A percentile compares a stretch with the other conserved stretches of the same genome.
Conservation (phyloP, 176 grass and related monocot genomes). For the Thalia dealbata region DNA sequence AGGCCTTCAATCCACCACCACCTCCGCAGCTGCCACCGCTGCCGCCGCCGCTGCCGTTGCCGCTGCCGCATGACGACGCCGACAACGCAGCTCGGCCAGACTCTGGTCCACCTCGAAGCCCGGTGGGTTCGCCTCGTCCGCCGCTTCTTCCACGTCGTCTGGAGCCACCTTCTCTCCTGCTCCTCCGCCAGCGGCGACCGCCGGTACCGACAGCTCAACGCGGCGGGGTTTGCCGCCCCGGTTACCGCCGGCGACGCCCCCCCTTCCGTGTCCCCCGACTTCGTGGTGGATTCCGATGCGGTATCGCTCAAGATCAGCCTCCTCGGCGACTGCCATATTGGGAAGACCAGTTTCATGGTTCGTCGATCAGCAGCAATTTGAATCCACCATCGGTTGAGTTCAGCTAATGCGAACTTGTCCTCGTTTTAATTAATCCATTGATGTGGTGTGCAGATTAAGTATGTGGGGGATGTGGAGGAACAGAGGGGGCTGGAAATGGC, state of each 20-base stretch:
- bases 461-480: constrained; percentile 10
- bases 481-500: constrained; percentile 2
- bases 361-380: neutral
- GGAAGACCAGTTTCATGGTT: constrained; percentile 96
- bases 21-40: too few relatives aligned
- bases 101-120: neutral
- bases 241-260: too few relatives aligned
- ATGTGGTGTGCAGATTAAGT: neutral
- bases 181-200: neutral
- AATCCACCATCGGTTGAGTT: too few relatives aligned
- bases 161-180: neutral
- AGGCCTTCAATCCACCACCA: neutral
- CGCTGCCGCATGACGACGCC: neutral
- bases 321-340: constrained; percentile 87
- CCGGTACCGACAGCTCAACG: neutral
- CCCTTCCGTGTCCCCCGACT: neutral
- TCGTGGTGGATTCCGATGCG: constrained; percentile 24
- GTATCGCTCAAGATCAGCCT: constrained; percentile 79
- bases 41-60: neutral
- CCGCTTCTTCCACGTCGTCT: neutral
- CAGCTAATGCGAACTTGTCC: too few relatives aligned
- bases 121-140: neutral
- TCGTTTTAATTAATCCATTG: neutral
- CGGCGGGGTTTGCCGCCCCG: neutral
- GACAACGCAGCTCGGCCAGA: neutral